phyloP scores from a whole-genome alignment of 2,329 filamentous ascomycete genomes.

The Alternaria burnsii region DNA sequence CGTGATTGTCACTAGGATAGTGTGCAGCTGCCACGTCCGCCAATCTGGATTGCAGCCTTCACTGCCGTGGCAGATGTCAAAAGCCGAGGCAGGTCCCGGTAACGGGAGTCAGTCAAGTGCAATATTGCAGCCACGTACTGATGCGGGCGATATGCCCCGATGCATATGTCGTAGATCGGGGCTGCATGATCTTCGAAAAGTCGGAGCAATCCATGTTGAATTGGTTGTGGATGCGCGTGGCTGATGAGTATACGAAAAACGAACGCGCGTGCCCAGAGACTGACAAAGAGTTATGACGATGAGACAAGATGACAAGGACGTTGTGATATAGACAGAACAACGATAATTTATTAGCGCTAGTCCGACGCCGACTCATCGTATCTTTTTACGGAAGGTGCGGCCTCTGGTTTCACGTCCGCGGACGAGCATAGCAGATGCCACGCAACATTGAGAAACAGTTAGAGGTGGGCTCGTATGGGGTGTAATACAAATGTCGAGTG shows the following conservation, averaged over 20 bases:
- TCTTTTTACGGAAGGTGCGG: background rate
- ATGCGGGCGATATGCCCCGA: background rate
- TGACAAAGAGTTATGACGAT: background rate
- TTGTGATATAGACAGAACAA: background rate
- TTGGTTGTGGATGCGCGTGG: background rate
- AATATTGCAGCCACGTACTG: slow-evolving; percentile 9
- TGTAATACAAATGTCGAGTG: slow-evolving; percentile 13
- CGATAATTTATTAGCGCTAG: slow-evolving; percentile 2
- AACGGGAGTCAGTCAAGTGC: slow-evolving; percentile 1
- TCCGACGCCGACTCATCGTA: background rate
- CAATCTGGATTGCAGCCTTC: slow-evolving; percentile 8
- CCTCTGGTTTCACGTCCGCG: background rate
- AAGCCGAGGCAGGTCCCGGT: slow-evolving; percentile 27
- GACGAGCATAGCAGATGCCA: background rate
- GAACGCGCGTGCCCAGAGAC: background rate
- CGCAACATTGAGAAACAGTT: background rate
- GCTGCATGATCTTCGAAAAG: background rate
- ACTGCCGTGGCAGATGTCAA: slow-evolving; percentile 21
- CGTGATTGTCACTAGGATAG: slow-evolving; percentile 13
- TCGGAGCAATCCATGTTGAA: background rate
- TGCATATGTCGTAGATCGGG: background rate
- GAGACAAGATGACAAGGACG: background rate
- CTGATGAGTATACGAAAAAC: background rate
- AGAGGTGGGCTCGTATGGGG: slow-evolving; percentile 5
- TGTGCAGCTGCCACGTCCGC: slow-evolving; percentile 12